phyloP scores from a whole-genome alignment of 495 filamentous ascomycete genomes.

The Cladorrhinum samala region DNA sequence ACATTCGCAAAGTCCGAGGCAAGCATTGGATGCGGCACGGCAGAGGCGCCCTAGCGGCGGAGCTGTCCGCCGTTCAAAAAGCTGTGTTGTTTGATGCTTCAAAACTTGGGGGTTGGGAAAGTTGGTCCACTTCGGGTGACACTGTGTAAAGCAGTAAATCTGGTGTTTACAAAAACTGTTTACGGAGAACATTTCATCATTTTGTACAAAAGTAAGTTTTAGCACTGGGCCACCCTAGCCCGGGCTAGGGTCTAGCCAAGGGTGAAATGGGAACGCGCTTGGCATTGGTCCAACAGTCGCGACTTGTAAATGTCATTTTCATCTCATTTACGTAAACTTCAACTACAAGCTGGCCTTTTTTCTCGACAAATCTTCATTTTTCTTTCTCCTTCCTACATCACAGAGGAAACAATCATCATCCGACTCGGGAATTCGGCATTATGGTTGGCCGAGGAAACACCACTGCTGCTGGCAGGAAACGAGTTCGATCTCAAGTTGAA shows the following conservation, averaged over 20 bases:
- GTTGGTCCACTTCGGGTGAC: not conserved
- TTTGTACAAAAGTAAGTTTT: not conserved
- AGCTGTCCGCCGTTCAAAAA: not conserved
- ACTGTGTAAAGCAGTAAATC: not conserved
- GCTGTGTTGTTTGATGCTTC: not conserved
- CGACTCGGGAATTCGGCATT: too few relatives aligned
- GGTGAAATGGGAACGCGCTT: not conserved
- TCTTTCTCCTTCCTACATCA: too few relatives aligned
- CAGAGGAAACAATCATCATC: too few relatives aligned
- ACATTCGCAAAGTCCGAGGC: not conserved
- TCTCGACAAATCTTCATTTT: not conserved
- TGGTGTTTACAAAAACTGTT: not conserved
- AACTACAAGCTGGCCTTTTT: too few relatives aligned
- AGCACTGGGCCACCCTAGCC: too few relatives aligned
- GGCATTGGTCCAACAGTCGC: not conserved
- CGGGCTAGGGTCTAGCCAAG: too few relatives aligned
- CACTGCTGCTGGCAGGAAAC: conserved; percentile 12
- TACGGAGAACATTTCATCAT: not conserved
- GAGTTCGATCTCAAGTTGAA: conserved; percentile 12
- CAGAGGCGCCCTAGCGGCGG: not conserved
- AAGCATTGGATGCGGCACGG: not conserved
- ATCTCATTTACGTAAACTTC: not conserved
- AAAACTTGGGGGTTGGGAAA: not conserved
- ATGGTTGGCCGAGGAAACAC: conserved; percentile 8
- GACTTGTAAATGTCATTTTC: not conserved